Evolutionary conservation across 306 rosid genomes (phyloP), one percentile per base, ranked within the genome.

Genomic region (Inga oerstediana): DNA sequence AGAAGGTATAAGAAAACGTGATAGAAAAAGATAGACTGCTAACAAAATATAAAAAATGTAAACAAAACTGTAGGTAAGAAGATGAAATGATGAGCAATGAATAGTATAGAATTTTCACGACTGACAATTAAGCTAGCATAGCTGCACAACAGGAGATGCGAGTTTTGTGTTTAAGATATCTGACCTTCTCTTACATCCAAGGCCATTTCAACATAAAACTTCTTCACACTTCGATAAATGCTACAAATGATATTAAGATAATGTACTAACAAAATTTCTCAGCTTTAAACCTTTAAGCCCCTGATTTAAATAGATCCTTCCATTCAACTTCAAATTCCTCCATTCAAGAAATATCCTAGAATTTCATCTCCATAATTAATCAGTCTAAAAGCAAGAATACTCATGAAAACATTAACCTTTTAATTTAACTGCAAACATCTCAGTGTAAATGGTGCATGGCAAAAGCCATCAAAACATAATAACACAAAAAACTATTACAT

Each of bases 361-460:
- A 39, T 41, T 41, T 41, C 74, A 70, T 70, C 34, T 20, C 56
- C 56, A 71, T 3, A 44, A 20, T 22, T 41, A 37, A 20, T 39
- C 48, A 70, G 51, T 34, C 75, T 71, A 71, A 19, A 72, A 72
- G 59, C 41, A 45, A 56, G 62, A 56, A 59, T 22, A 59, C 34
- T 8, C 34, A 59, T 59, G 66, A 59, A 59, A 59, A 22, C 66
- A 22, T 59, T 22, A 59, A 59, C 32, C 34, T 59, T 24, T 59
- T 22, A 59, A 59, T n/a, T 22, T 59, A 59, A 59, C 66, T 10
- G 5, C 15, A 59, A 59, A 5, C 66, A 59, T 22, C 66, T 59
- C 66, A 59, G 66, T 22, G 34, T 4, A 59, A 22, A 32, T 10
- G 34, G 32, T 56, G 64, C 10, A 59, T 59, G 66, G 32, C 66